phyloP scores from a whole-genome alignment of 1,284 basidiomycete species.

The Rhodotorula sp. region DNA sequence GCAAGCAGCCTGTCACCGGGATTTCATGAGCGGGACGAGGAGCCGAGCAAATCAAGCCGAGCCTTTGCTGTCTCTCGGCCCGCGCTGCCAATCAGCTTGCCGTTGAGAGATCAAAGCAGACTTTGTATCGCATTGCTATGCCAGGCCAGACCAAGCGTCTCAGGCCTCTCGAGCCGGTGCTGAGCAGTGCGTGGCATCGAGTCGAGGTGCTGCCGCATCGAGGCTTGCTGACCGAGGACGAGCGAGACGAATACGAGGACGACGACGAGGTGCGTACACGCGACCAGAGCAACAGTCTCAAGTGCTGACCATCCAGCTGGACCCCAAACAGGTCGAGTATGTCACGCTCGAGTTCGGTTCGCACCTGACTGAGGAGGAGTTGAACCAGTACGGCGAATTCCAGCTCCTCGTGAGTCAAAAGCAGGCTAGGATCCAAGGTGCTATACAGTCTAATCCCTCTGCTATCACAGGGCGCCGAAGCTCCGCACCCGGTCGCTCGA shows the following conservation, averaged over 20 bases:
- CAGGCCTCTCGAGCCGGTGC: not conserved
- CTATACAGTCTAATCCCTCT: not conserved
- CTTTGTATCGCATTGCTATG: not conserved
- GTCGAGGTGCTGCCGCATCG: slow-evolving; percentile 8
- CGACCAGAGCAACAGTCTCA: not conserved
- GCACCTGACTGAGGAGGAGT: slow-evolving; percentile 1
- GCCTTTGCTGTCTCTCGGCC: not conserved
- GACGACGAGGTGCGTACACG: slow-evolving; percentile 27
- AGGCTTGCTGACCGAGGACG: not conserved
- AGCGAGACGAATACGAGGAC: slow-evolving; percentile 28
- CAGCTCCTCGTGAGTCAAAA: slow-evolving; percentile 26
- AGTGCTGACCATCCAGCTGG: not conserved
- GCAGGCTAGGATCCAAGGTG: too few relatives aligned
- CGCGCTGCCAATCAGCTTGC: too few relatives aligned
- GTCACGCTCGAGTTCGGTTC: slow-evolving; percentile 32
- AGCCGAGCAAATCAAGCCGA: too few relatives aligned
- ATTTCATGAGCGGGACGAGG: too few relatives aligned
- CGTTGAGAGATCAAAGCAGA: not conserved
- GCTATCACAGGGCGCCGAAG: slow-evolving; percentile 14
- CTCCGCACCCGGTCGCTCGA: slow-evolving; percentile 14
- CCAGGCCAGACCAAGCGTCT: not conserved
- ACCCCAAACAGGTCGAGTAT: slow-evolving; percentile 25
- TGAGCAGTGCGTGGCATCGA: slow-evolving; percentile 2
- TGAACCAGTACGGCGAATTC: slow-evolving; percentile 6
- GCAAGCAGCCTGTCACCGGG: too few relatives aligned